phyloP scores from a whole-genome alignment of 441 rosid species.

The Brassica hybrid region DNA sequence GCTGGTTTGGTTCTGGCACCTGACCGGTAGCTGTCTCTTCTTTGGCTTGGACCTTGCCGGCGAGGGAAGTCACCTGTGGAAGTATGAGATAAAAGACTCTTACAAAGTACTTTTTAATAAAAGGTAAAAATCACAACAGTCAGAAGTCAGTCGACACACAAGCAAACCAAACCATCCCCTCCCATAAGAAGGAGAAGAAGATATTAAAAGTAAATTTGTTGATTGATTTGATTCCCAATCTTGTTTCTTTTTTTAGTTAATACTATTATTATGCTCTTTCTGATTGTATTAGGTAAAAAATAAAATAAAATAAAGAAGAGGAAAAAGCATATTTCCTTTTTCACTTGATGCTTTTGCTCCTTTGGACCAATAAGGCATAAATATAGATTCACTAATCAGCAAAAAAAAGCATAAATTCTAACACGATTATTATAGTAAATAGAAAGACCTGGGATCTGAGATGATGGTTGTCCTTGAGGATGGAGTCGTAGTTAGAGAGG shows the following conservation, averaged over 20 bases:
- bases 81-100: too few relatives aligned
- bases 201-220: conserved; percentile 5
- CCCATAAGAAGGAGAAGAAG: conserved; percentile 21
- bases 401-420: too few relatives aligned
- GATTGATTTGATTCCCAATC: conserved; percentile 33
- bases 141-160: conserved; percentile 27
- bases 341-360: conserved; percentile 31
- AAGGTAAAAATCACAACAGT: conserved; percentile 11
- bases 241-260: conserved; percentile 17
- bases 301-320: not conserved
- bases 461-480: conserved; percentile 60
- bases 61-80: conserved; percentile 65
- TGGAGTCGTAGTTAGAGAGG: conserved; percentile 59
- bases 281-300: conserved; percentile 11
- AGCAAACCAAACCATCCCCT: conserved; percentile 27
- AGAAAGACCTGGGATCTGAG: conserved; percentile 63
- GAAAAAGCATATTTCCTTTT: conserved; percentile 18
- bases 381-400: not conserved
- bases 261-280: not conserved
- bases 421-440: too few relatives aligned
- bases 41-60: conserved; percentile 60
- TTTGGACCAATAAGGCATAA: conserved; percentile 32
- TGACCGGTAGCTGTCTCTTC: conserved; percentile 42
- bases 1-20: conserved; percentile 32
- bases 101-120: not conserved